Percentiles rank a stretch among this genome's conserved stretches.
phyloP scores from a whole-genome alignment of 2,329 filamentous ascomycete genomes.

The Claviceps quebecensis region DNA sequence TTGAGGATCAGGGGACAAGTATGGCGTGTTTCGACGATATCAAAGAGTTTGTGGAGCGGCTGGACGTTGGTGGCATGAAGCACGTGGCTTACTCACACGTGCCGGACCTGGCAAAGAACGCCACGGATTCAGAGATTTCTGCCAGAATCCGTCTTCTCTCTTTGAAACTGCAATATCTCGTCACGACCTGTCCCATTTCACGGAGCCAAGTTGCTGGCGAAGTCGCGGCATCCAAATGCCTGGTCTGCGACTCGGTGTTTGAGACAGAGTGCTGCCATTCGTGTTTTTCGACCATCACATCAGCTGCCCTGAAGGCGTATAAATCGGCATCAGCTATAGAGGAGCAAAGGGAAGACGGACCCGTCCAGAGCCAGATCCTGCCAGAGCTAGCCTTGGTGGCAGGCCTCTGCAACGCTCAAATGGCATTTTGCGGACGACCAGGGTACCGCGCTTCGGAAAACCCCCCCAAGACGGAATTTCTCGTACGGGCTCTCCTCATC shows the following conservation, averaged over 20 bases:
- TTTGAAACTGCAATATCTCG: slow-evolving; percentile 30
- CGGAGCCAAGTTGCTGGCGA: slow-evolving; percentile 10
- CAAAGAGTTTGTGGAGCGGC: slow-evolving; percentile 27
- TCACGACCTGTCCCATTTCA: slow-evolving; percentile 23
- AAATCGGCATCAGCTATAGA: slow-evolving; percentile 3
- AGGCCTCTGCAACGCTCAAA: slow-evolving; percentile 20
- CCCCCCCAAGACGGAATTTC: slow-evolving; percentile 13
- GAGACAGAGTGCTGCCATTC: slow-evolving; percentile 9
- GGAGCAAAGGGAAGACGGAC: slow-evolving; percentile 1
- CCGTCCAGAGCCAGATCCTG: slow-evolving; percentile 8
- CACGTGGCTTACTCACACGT: slow-evolving; percentile 25
- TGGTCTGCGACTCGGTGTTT: slow-evolving; percentile 12
- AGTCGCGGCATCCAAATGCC: slow-evolving; percentile 12
- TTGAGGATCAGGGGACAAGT: slow-evolving; percentile 22
- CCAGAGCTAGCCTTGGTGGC: slow-evolving; percentile 23
- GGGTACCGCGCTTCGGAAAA: slow-evolving; percentile 6
- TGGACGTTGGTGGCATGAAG: slow-evolving; percentile 26
- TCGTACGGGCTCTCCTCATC: slow-evolving; percentile 35
- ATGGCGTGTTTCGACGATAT: slow-evolving; percentile 33
- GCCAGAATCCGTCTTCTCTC: slow-evolving; percentile 21
- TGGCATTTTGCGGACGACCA: slow-evolving; percentile 12
- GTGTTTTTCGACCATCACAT: slow-evolving; percentile 13
- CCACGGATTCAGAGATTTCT: slow-evolving; percentile 10
- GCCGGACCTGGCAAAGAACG: slow-evolving; percentile 17
- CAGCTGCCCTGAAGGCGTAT: slow-evolving; percentile 11